phyloP scores from a whole-genome alignment of 371 early-diverging fungal species.

The Mycotypha africana region DNA sequence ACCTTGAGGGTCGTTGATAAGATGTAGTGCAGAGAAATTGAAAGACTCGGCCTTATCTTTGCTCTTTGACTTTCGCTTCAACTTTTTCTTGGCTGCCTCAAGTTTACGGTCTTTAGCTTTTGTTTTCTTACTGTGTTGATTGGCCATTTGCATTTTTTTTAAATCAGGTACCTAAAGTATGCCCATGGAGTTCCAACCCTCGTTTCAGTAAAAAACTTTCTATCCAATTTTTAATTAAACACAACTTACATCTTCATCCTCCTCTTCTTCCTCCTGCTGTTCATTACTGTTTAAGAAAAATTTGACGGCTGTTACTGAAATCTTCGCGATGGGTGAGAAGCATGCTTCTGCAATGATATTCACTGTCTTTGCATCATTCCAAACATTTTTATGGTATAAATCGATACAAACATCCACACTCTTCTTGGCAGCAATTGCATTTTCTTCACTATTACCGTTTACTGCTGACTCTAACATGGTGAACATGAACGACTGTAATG shows the following conservation, averaged over 20 bases:
- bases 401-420: slow-evolving; percentile 94
- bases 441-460: slow-evolving; percentile 56
- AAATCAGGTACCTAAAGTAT: slow-evolving; percentile 54
- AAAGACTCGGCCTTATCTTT: slow-evolving; percentile 69
- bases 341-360: slow-evolving; percentile 96
- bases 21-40: slow-evolving; percentile 90
- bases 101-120: slow-evolving; percentile 67
- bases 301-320: slow-evolving; percentile 87
- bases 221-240: not conserved
- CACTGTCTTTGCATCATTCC: slow-evolving; percentile 96
- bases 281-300: slow-evolving; percentile 87
- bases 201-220: no score
- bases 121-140: slow-evolving; percentile 79
- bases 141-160: slow-evolving; percentile 67
- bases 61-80: slow-evolving; percentile 52
- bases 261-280: slow-evolving; percentile 65
- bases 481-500: slow-evolving; percentile 94
- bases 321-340: slow-evolving; percentile 84
- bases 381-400: slow-evolving; percentile 90
- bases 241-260: slow-evolving; percentile 56
- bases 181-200: no score
- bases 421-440: slow-evolving; percentile 88
- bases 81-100: slow-evolving; percentile 68
- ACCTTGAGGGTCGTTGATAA: slow-evolving; percentile 93
- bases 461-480: slow-evolving; percentile 69